Evolutionary conservation across 352 stramenopile species (phyloP), one percentile per base, ranked within the genome.

Genomic region (Pythium rishiriense): DNA sequence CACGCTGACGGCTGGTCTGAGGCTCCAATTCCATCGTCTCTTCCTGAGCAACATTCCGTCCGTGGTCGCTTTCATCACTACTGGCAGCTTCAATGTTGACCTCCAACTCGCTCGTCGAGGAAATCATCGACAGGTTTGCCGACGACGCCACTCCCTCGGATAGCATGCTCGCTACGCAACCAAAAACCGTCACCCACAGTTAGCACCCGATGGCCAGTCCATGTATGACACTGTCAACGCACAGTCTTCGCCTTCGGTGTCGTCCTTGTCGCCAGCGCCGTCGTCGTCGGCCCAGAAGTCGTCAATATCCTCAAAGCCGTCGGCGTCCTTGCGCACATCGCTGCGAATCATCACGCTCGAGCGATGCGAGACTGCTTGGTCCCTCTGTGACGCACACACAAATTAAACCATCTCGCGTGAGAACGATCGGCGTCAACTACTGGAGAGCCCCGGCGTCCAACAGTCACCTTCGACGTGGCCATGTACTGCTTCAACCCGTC

Each of bases 221-320:
- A 51, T 53, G 22, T n/a, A 48, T 22, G n/a, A 19, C 25, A 14
- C 21, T 59, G 17, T 19, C 47, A 12, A 48, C 45, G 22, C 28
- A 42, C 29, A 33, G 4, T 84, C 71, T 43, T 79, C 62, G 14
- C 69, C 72, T 46, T 72, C 69, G 2, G 72, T 70, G 45, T 81
- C 73, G 22, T 83, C 72, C 25, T 79, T 76, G 56, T 83, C 74
- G 19, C 62, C 69, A 9, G 62, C 69, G 35, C 62, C 65, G 10
- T 78, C 68, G 53, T 87, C 76, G 25, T 95, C 83, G 33, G 79
- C 83, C 84, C 84, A 95, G 55, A 95, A 95, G 47, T 95, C 87
- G 67, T 95, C 87, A 45, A 93, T 88, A 49, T 95, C 87, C 48
- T 95, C 84, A 52, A 95, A 95, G 0, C 87, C 87, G 25, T 93